Conservation (phyloP, 2,329 filamentous ascomycete species). For the Colletotrichum salicis region DNA sequence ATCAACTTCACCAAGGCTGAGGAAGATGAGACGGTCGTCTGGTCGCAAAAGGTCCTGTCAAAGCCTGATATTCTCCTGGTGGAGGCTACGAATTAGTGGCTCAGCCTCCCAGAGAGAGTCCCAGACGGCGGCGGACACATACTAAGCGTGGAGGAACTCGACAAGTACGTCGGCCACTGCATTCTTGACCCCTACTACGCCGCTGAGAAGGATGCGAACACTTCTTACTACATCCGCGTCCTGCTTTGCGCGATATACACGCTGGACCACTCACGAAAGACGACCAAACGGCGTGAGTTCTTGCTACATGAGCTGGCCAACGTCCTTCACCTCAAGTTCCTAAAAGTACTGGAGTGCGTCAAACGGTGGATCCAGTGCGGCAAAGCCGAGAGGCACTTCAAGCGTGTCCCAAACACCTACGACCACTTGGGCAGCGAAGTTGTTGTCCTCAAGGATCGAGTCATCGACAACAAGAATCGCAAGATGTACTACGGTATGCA, state of each 20-base stretch:
- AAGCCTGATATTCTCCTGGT: background rate
- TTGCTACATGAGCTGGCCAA: constrained; percentile 59
- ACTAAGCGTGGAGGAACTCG: constrained; percentile 47
- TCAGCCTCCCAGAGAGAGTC: constrained; percentile 53
- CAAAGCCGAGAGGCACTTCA: constrained; percentile 53
- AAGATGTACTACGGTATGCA: constrained; percentile 56
- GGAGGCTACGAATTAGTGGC: constrained; percentile 42
- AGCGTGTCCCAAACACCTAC: constrained; percentile 47
- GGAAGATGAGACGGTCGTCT: background rate
- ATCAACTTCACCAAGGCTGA: background rate
- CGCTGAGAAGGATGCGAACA: constrained; percentile 46
- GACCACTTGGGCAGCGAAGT: constrained; percentile 49
- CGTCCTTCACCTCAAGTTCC: constrained; percentile 56
- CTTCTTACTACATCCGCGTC: constrained; percentile 53
- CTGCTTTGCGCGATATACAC: constrained; percentile 47
- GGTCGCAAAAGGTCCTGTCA: background rate
- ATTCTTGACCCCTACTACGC: constrained; percentile 54
- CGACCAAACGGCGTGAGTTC: constrained; percentile 37
- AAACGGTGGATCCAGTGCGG: constrained; percentile 52
- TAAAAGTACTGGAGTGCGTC: constrained; percentile 48
- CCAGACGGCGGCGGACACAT: constrained; percentile 55
- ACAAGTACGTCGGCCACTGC: constrained; percentile 53
- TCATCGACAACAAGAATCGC: constrained; percentile 48
- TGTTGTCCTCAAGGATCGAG: constrained; percentile 52
- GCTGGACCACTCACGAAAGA: constrained; percentile 42